phyloP scores from a whole-genome alignment of 371 early-diverging fungal species.

The Mucor lusitanicus region DNA sequence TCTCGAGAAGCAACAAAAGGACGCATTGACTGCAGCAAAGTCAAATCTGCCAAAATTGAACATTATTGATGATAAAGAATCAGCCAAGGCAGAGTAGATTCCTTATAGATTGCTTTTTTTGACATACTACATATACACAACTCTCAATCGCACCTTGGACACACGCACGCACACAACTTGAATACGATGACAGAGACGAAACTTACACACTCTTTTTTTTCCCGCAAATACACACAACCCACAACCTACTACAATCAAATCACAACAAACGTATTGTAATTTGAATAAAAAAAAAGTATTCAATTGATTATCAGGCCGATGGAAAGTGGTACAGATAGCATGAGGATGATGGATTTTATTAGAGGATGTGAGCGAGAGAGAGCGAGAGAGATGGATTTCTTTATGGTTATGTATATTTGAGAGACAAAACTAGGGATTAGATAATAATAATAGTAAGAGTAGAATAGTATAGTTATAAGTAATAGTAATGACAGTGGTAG shows the following conservation, averaged over 20 bases:
- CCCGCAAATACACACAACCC: neutral
- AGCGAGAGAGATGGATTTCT: neutral
- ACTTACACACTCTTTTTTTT: neutral
- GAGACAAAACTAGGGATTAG: neutral
- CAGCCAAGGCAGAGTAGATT: slow-evolving; percentile 1
- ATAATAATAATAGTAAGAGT: neutral
- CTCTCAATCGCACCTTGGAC: neutral
- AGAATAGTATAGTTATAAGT: neutral
- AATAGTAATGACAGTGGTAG: neutral
- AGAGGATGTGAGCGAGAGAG: neutral
- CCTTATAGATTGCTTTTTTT: neutral
- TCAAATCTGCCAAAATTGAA: slow-evolving; percentile 61
- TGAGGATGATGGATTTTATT: neutral
- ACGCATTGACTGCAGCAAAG: slow-evolving; percentile 56
- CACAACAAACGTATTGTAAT: neutral
- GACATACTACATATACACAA: neutral
- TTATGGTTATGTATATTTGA: neutral
- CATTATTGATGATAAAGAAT: slow-evolving; percentile 48
- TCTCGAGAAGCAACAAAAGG: slow-evolving; percentile 49
- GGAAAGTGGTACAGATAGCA: neutral
- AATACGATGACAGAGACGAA: neutral
- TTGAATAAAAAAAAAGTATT: slow-evolving; percentile 3
- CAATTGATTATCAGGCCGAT: neutral
- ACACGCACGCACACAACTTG: neutral
- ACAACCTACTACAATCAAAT: neutral